Evolutionary conservation across 495 filamentous ascomycete genomes (phyloP), one percentile per base, ranked within the genome.

Genomic region (Ramalina peruviana): DNA sequence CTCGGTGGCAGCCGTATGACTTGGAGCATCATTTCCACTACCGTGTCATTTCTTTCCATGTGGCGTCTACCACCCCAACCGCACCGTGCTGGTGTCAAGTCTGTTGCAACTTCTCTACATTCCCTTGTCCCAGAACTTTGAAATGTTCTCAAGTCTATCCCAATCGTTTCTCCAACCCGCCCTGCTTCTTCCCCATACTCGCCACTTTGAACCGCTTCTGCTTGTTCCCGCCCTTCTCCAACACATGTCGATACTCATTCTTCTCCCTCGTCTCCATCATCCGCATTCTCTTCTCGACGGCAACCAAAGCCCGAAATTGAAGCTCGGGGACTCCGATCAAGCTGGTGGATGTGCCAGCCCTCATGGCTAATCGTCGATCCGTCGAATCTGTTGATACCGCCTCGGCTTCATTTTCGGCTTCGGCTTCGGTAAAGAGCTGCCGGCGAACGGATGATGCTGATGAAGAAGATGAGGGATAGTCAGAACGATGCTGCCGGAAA

Each of bases 171-270:
- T 58, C 56, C 23, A 58, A 50, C 13, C 56, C 56, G 36, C 56
- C 56, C 27, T 40, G 38, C 53, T 58, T 58, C 49, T 58, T 56
- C 45, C 56, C 56, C 20, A 58, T 58, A 13, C 36, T 30, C 19
- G 38, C 17, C n/a, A 58, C 58, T 48, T 48, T 56, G 37, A 49
- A 61, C 26, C 44, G 40, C 41, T 61, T 61, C 48, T 61, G 56
- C 49, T 45, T 47, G 43, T 61, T 61, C 40, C 46, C 59, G 25
- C 40, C 48, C 12, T 47, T 56, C 39, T 61, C 59, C 30, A 61
- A 23, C 26, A 48, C 33, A 48, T 48, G 36, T 39, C 25, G 46
- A 27, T 38, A 48, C 9, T 48, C 21, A 23, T 12, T 48, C 16
- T 17, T 48, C 33, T 12, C 47, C 39, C 49, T 52, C 30, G 41